Evolutionary conservation across 73 alveolate species (phyloP), one percentile per base, ranked within the genome.

Genomic region (Paramecium tetraurelia): DNA sequence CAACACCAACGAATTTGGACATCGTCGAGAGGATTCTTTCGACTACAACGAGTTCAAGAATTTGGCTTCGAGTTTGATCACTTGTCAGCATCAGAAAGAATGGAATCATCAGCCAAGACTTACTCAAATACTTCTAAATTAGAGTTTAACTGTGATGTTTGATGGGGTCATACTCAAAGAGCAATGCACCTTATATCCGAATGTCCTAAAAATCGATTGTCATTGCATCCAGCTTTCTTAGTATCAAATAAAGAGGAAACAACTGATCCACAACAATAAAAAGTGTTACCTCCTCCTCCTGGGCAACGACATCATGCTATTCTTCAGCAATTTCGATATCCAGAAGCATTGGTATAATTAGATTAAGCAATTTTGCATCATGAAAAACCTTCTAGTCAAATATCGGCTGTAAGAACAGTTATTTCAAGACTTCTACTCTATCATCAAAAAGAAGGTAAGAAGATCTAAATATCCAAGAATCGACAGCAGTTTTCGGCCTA

Each of bases 371-470:
- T 80, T 41, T 22, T 80, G 76, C 50, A 80, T 44, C 0, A 31
- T 31, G 57, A 80, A 46, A 40, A 80, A 80, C 44, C 16, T 80
- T 7, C 33, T 80, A 22, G 20, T 80, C 75, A 80, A 80, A 35
- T 80, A 80, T 80, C 48, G 90, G 29, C 58, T 80, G 7, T 48
- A 80, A 46, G 90, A 80, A 46, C 18, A 80, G 53, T 12, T 80
- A 21, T 80, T 80, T 14, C 31, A 80, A 24, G 72, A 80, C 21
- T 80, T 31, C 29, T 80, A 43, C 31, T 24, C 90, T n/a, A 80
- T 80, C 27, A 24, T 46, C 12, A 80, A 80, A 43, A 80, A 80
- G 50, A 80, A 80, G 24, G 90, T 80, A 80, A 44, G 24, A 3
- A 4, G 40, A 16, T 29, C 22, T 44, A 43, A 10, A 0, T 29